These are phyloP conservation scores for Penicillium silybi DNA, from an alignment of 495 filamentous ascomycete genomes.

Conservation along the genomic window DNA sequence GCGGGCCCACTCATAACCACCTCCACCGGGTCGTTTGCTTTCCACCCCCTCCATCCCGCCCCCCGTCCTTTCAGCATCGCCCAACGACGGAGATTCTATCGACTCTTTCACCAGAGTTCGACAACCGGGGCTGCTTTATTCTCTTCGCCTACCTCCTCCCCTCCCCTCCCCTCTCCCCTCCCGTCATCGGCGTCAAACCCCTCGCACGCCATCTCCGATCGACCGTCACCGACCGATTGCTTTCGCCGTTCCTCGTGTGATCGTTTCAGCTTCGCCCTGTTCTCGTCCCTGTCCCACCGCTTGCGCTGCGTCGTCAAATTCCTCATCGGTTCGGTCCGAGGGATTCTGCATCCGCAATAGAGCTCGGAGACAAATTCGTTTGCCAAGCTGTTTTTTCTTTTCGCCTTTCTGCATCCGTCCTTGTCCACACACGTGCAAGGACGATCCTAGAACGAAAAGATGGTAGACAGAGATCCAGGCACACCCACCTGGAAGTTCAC, in stretches of 20 bases:
- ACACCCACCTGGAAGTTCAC: conserved; percentile 99
- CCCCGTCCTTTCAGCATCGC: conserved; percentile 22
- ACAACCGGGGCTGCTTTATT: conserved; percentile 7
- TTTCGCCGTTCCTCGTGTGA: conserved; percentile 4
- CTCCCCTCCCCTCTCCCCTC: conserved; percentile 15
- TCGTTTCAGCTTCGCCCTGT: background rate
- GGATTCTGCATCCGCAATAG: conserved; percentile 12
- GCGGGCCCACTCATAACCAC: conserved; percentile 26
- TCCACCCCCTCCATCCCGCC: conserved; percentile 20
- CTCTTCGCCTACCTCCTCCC: conserved; percentile 7
- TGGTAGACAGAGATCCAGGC: conserved; percentile 93
- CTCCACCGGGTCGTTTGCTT: conserved; percentile 20
- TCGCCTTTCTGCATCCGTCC: conserved; percentile 9
- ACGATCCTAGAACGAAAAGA: conserved; percentile 55
- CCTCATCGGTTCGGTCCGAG: conserved; percentile 1
- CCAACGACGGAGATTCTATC: conserved; percentile 12
- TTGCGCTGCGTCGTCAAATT: conserved; percentile 10
- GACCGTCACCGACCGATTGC: conserved; percentile 9
- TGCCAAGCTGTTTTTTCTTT: conserved; percentile 11
- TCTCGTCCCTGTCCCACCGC: conserved; percentile 15
- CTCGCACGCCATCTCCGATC: conserved; percentile 17
- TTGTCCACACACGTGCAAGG: conserved; percentile 21
- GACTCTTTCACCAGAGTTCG: conserved; percentile 6
- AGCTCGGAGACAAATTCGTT: conserved; percentile 12
- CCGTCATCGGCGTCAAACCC: conserved; percentile 16